phyloP scores from a whole-genome alignment of 1,139 yeast genomes.

The Nakaseomyces glabratus region DNA sequence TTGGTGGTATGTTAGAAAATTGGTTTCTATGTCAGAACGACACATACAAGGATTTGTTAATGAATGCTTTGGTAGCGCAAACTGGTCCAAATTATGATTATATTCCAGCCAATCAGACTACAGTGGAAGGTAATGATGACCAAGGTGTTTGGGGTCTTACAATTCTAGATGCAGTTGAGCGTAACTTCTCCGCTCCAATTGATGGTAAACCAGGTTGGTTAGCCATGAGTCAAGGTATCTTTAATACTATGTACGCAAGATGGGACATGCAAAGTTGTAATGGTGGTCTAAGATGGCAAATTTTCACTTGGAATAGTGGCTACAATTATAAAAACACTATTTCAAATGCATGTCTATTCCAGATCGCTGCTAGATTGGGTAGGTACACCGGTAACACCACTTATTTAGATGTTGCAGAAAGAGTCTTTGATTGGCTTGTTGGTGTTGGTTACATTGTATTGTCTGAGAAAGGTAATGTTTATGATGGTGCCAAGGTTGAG shows the following conservation, averaged over 20 bases:
- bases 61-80: conserved; percentile 46
- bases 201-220: conserved; percentile 40
- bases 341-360: conserved; percentile 55
- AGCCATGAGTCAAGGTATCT: conserved; percentile 50
- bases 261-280: conserved; percentile 50
- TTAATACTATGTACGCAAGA: conserved; percentile 44
- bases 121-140: conserved; percentile 64
- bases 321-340: conserved; percentile 60
- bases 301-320: conserved; percentile 61
- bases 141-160: conserved; percentile 66
- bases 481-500: conserved; percentile 50
- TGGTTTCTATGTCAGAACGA: conserved; percentile 42
- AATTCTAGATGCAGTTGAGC: conserved; percentile 51
- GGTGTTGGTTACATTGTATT: conserved; percentile 40
- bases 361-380: conserved; percentile 54
- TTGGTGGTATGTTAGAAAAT: conserved; percentile 52
- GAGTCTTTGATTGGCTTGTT: conserved; percentile 52
- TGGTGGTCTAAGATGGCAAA: conserved; percentile 67
- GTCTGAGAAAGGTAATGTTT: conserved; percentile 35
- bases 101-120: conserved; percentile 50
- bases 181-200: conserved; percentile 44
- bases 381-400: conserved; percentile 47
- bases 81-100: conserved; percentile 46
- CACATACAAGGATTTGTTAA: conserved; percentile 36
- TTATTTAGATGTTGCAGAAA: conserved; percentile 47